A percentile compares a stretch with the other conserved stretches of the same genome.
Evolutionary conservation across 148 eudicot species (phyloP).

Genomic region (Vaccinium darrowii): DNA sequence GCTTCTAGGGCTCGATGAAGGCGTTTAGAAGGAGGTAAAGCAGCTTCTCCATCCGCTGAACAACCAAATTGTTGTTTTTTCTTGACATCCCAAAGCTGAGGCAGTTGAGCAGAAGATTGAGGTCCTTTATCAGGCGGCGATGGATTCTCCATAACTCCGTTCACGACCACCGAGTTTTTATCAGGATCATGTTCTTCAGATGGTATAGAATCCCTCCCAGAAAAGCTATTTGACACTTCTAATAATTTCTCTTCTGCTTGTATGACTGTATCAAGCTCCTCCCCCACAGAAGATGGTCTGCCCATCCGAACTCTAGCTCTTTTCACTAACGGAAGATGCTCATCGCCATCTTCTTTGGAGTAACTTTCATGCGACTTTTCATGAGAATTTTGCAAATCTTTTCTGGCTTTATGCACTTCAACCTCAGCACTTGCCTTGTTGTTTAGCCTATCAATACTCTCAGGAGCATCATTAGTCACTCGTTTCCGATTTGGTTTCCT

Average conservation of each 20-base stretch:
- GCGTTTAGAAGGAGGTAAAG: conserved; percentile 95
- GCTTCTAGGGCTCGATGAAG: conserved; percentile 96
- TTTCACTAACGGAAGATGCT: conserved; percentile 87
- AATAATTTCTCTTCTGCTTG: conserved; percentile 39
- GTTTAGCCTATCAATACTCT: conserved; percentile 32
- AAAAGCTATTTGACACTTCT: conserved; percentile 27
- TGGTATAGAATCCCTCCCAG: conserved; percentile 23
- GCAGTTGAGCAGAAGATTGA: conserved; percentile 32
- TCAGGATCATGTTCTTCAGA: conserved; percentile 31
- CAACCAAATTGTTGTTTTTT: conserved; percentile 38
- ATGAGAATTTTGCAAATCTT: conserved; percentile 22
- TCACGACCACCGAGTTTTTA: conserved; percentile 20
- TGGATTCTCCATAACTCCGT: conserved; percentile 21
- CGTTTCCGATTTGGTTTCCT: conserved; percentile 80
- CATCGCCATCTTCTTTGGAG: conserved; percentile 80
- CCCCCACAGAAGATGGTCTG: conserved; percentile 41
- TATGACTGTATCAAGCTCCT: conserved; percentile 37
- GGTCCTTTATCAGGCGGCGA: conserved; percentile 30
- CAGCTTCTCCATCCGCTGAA: conserved; percentile 83
- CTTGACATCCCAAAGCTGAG: conserved; percentile 41
- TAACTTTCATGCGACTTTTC: conserved; percentile 31
- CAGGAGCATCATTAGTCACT: conserved; percentile 38
- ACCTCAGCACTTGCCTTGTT: conserved; percentile 31
- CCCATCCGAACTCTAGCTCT: conserved; percentile 98
- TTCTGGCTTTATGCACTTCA: conserved; percentile 23